Percentiles rank a stretch among this genome's conserved stretches.
Conservation (phyloP, 805 yeast genomes). For the Hanseniaspora hatyaiensis region DNA sequence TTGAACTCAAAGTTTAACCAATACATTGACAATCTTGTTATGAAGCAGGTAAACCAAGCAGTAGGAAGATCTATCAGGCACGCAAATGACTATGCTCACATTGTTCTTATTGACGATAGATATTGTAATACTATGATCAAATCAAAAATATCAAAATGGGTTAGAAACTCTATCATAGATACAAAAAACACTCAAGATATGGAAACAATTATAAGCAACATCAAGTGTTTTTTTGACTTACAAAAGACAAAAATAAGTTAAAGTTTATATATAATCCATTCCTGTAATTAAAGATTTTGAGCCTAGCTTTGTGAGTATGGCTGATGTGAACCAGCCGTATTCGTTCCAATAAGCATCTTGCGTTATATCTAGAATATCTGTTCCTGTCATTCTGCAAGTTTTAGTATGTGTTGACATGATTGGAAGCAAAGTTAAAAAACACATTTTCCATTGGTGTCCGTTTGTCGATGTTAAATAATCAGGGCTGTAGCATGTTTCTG, state of each 20-base stretch:
- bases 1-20: conserved; percentile 45
- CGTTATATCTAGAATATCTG: conserved; percentile 26
- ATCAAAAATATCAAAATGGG: conserved; percentile 63
- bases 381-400: conserved; percentile 30
- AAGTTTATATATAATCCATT: conserved; percentile 2
- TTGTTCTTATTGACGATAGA: conserved; percentile 59
- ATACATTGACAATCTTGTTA: conserved; percentile 72
- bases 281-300: conserved; percentile 25
- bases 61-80: conserved; percentile 88
- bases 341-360: conserved; percentile 23
- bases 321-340: conserved; percentile 29
- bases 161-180: conserved; percentile 34
- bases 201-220: conserved; percentile 18
- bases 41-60: conserved; percentile 86
- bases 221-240: conserved; percentile 22
- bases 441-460: conserved; percentile 31
- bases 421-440: conserved; percentile 32
- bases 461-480: conserved; percentile 19
- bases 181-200: conserved; percentile 18
- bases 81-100: conserved; percentile 63
- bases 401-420: conserved; percentile 28
- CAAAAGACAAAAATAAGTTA: background rate
- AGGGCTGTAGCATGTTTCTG: conserved; percentile 13
- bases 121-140: conserved; percentile 39
- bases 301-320: conserved; percentile 23